phyloP scores from a whole-genome alignment of 371 early-diverging fungal genomes.

The Mortierella sp. region DNA sequence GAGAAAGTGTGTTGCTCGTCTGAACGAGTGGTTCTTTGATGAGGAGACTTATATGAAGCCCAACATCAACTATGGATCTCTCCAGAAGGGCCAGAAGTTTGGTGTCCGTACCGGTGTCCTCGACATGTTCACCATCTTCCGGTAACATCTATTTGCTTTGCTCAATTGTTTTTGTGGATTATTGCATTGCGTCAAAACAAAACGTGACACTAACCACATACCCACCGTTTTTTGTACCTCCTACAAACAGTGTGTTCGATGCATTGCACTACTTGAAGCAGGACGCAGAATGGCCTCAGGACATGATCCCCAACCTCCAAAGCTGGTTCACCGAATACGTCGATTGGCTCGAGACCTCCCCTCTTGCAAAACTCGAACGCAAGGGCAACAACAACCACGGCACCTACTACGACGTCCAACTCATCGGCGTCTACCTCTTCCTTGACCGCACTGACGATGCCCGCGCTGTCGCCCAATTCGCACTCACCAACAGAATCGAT shows the following conservation, averaged over 20 bases:
- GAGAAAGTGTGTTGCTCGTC: conserved; percentile 49
- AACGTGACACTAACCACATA: conserved; percentile 2
- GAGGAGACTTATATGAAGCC: conserved; percentile 67
- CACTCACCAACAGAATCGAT: conserved; percentile 54
- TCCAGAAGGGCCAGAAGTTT: conserved; percentile 58
- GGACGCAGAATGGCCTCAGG: conserved; percentile 54
- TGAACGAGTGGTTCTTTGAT: conserved; percentile 66
- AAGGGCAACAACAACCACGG: conserved; percentile 65
- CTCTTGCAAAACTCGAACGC: conserved; percentile 57
- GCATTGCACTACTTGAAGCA: conserved; percentile 52
- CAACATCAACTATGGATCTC: conserved; percentile 62
- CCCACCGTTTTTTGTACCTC: neutral
- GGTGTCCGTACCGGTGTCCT: conserved; percentile 64
- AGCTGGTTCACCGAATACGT: conserved; percentile 61
- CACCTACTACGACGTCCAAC: conserved; percentile 64
- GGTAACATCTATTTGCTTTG: conserved; percentile 28
- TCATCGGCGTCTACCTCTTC: conserved; percentile 58
- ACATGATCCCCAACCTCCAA: conserved; percentile 53
- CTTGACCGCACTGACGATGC: conserved; percentile 52
- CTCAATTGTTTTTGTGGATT: neutral
- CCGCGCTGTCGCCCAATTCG: conserved; percentile 31
- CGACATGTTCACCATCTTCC: conserved; percentile 59
- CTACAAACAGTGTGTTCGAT: conserved; percentile 32
- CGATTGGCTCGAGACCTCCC: conserved; percentile 62
- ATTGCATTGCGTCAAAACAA: neutral